Evolutionary conservation across 1,284 basidiomycete genomes (phyloP), one percentile per base, ranked within the genome.

Genomic region (Cryptococcus sp.): DNA sequence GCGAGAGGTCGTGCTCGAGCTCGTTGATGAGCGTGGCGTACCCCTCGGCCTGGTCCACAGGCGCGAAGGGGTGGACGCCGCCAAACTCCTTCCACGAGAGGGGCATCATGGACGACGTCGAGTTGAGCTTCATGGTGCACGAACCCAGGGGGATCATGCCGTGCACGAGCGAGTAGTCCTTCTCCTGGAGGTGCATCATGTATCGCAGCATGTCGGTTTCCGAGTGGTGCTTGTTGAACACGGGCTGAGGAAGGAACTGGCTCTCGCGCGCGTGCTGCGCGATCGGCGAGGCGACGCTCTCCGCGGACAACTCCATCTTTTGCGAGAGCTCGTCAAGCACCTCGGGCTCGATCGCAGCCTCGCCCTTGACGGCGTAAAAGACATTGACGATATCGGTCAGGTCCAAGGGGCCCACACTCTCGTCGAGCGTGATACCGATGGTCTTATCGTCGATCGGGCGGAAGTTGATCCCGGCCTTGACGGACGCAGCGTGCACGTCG

Each of bases 141-240:
- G 89, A 95, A 55, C 95, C 95, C 13, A 98, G 85, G 4, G 96
- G 89, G 68, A 97, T 97, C 92, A 98, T 98, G 40, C 91, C 86
- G 74, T 98, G 94, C 6, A 90, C 88, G 37, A 98, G 87, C 35
- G 91, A 90, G 55, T 98, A 84, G 75, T 98, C 95, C 80, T 98
- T 98, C 55, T 86, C 86, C 66, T 95, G 91, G 46, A 98, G 84
- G 66, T 91, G 87, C 79, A 92, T 86, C 74, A 98, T 91, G 79
- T 97, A 97, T 46, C 93, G 89, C 50, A 98, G 81, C 88, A 98
- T 91, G 80, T 97, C 91, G 1, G 95, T 98, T 81, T 98, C 95
- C 8, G 91, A 95, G 74, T 96, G 94, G 73, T 98, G 89, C 52
- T 86, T 84, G 80, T 93, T 93, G 81, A 97, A 98, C 46, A 97